These are phyloP conservation scores for Lachancea waltii DNA, from an alignment of 805 yeast species.

Conservation along the genomic window DNA sequence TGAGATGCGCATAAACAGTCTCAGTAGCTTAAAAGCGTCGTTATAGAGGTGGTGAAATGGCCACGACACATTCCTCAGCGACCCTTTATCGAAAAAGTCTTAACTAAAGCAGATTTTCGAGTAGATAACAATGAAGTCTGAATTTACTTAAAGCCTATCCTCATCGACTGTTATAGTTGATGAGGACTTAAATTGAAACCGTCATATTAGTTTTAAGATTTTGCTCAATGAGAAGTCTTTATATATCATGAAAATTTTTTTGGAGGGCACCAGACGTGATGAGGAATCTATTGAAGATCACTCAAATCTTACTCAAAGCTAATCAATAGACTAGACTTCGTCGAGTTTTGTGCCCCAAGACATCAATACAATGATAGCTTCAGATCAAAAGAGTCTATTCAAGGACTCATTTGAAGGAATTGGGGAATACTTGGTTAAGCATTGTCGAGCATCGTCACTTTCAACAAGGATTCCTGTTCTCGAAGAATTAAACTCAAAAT, in stretches of 20 bases:
- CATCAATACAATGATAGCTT: not conserved
- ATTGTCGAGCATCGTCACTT: conserved; percentile 20
- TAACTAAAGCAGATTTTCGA: conserved; percentile 28
- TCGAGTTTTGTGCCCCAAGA: no score
- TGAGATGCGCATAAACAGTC: conserved; percentile 25
- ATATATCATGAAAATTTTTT: conserved; percentile 1
- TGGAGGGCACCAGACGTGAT: no score
- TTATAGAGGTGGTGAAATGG: conserved; percentile 42
- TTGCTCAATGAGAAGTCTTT: no score
- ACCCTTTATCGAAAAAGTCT: conserved; percentile 27
- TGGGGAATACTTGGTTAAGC: conserved; percentile 10
- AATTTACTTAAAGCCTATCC: conserved; percentile 33
- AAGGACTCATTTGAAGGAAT: conserved; percentile 19
- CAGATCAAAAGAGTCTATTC: conserved; percentile 1
- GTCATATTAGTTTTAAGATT: no score
- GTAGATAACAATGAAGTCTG: conserved; percentile 31
- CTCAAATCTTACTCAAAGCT: no score
- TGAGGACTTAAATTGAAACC: conserved; percentile 26
- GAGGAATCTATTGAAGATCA: no score
- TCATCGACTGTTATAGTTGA: conserved; percentile 59
- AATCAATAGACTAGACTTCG: no score
- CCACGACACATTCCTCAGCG: conserved; percentile 51
- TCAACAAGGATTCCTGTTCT: conserved; percentile 27
- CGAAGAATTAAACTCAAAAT: conserved; percentile 17
- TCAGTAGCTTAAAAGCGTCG: conserved; percentile 35